These are phyloP conservation scores for Pythium apleroticum DNA, from an alignment of 352 stramenopile genomes.

Conservation along the genomic window DNA sequence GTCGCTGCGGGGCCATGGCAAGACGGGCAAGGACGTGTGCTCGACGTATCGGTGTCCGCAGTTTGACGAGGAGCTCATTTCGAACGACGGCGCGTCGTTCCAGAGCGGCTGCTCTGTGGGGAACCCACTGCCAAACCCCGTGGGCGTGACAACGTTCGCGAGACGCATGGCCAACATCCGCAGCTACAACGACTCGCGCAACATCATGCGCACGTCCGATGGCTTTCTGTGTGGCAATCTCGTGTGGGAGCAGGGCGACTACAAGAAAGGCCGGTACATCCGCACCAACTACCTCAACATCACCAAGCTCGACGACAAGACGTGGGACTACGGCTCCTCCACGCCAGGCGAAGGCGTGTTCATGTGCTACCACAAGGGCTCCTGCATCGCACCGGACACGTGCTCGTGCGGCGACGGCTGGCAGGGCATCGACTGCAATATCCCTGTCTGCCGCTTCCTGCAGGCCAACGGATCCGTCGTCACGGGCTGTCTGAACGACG, in stretches of 20 bases:
- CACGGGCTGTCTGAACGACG: slow-evolving; percentile 90
- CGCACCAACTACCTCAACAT: slow-evolving; percentile 95
- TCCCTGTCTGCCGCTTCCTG: slow-evolving; percentile 89
- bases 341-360: slow-evolving; percentile 92
- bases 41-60: slow-evolving; percentile 73
- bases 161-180: slow-evolving; percentile 53
- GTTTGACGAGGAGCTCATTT: slow-evolving; percentile 84
- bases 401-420: slow-evolving; percentile 93
- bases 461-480: slow-evolving; percentile 59
- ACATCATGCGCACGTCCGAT: slow-evolving; percentile 59
- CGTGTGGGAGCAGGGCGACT: slow-evolving; percentile 93
- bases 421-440: slow-evolving; percentile 93
- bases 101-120: slow-evolving; percentile 91
- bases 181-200: slow-evolving; percentile 54
- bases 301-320: slow-evolving; percentile 63
- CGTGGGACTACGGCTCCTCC: slow-evolving; percentile 60
- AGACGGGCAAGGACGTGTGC: slow-evolving; percentile 42
- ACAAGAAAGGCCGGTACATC: slow-evolving; percentile 67
- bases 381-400: slow-evolving; percentile 90
- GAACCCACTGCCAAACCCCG: slow-evolving; percentile 55
- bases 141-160: slow-evolving; percentile 31
- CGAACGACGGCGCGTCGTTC: slow-evolving; percentile 93
- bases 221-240: slow-evolving; percentile 84
- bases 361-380: slow-evolving; percentile 92
- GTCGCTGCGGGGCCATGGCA: slow-evolving; percentile 61